Evolutionary conservation across 768 basidiomycete species (phyloP), one percentile per base, ranked within the genome.

Genomic region (Pilatotrama ljubarskyi): DNA sequence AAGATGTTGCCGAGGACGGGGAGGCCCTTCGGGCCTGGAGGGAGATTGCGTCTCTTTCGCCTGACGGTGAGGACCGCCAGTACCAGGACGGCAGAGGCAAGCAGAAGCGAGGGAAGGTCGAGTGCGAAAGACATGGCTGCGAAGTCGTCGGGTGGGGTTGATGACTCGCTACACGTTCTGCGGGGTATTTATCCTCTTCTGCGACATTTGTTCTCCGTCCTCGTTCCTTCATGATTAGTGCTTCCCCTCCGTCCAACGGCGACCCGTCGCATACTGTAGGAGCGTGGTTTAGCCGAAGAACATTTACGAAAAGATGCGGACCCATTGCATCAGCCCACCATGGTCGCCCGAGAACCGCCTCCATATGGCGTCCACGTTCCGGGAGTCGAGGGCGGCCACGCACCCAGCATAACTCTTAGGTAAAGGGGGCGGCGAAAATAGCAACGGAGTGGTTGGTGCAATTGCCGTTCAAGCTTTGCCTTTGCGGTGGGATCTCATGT

Each of bases 1-100:
- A 63, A 60, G 22, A 70, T 47, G 36, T 68, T 68, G 1, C 69
- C 69, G 4, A 70, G 17, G 41, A 70, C 11, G 5, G 69, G 69
- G 10, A 63, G 25, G 22, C 68, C 63, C 40, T 56, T 68, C 18
- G 69, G 69, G 5, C 69, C 69, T 2, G 69, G 69, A 9, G 69
- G 69, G 9, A 67, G 64, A 14, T 52, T 36, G 14, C 37, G 58
- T n/a, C 58, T 46, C 41, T 54, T 29, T 22, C 49, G 54, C 22
- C 55, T 54, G 24, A 51, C 40, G 24, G 55, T 43, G 24, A 60
- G 41, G 35, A 58, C 63, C 25, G 52, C 63, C 22, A 57, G 35
- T 36, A 40, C 48, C 25, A 61, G 22, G 4, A 58, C 46, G 24
- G 47, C 50, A 26, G 52, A 42, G 35, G 37, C 44, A 11, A 61